Base-by-base conservation (phyloP, 2,329 filamentous ascomycete genomes). In the Claviceps fusiformis region DNA sequence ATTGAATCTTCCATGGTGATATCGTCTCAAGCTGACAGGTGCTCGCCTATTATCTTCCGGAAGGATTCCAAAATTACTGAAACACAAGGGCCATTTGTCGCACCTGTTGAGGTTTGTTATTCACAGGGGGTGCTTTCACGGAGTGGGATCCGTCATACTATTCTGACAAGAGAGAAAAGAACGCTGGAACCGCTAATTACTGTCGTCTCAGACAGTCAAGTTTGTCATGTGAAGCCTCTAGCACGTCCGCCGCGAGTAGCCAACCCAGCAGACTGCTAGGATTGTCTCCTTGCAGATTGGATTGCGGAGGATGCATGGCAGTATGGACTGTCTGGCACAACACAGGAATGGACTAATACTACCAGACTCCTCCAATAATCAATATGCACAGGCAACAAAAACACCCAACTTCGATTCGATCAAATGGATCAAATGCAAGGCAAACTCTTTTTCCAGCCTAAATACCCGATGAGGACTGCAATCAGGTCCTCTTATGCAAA, bases 11-110 rank as follows among this genome's bases (percentile, higher is more conserved):
- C 13, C 13, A n/a, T 44, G 15, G 17, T 17, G 35, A 24, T 2
- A 31, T 43, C 31, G 15, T 27, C 1, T 29, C 9, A 52, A 27
- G 39, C 39, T 19, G 37, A 33, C 37, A 46, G 10, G 27, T 19
- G 37, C 50, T 52, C 50, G 50, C 39, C 45, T 52, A 45, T 44
- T 35, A 35, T 45, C 50, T 52, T 44, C 50, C 29, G n/a, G 50
- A 41, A 50, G 50, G 39, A 45, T 31, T 44, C 41, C 39, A 33
- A 37, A 33, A 52, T 33, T 52, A 45, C 50, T 52, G 50, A 52
- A 52, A 52, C 50, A 52, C 50, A 27, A 45, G 35, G n/a, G 41
- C 29, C 41, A 45, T n/a, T 35, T 52, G 50, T 52, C 41, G 39
- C 33, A 45, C 41, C 41, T 27, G 33, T n/a, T 33, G 39, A 29